These are phyloP conservation scores for Magnaporthiopsis poae DNA, from an alignment of 2,329 filamentous ascomycete genomes.

Conservation along the genomic window DNA sequence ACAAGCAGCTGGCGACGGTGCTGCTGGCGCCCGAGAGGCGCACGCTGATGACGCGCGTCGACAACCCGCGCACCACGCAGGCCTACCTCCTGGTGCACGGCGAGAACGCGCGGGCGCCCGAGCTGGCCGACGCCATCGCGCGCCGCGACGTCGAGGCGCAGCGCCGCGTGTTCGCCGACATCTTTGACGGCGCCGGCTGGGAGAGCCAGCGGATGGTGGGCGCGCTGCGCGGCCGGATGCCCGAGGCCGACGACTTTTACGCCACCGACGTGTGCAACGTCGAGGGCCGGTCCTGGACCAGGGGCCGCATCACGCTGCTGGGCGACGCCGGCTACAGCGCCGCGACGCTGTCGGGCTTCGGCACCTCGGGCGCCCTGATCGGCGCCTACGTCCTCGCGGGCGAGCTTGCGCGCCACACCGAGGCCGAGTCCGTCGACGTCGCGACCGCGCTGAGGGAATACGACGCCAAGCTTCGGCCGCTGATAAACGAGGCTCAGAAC, in stretches of 20 bases:
- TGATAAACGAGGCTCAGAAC: constrained; percentile 32
- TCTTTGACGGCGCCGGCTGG: constrained; percentile 34
- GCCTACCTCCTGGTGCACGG: constrained; percentile 26
- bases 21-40: constrained; percentile 21
- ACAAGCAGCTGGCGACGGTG: constrained; percentile 12
- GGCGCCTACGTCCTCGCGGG: constrained; percentile 49
- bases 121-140: constrained; percentile 18
- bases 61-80: constrained; percentile 26
- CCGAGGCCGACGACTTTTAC: constrained; percentile 36
- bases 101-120: constrained; percentile 13
- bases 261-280: constrained; percentile 34
- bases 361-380: constrained; percentile 37
- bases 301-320: constrained; percentile 37
- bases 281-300: constrained; percentile 31
- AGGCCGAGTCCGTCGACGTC: constrained; percentile 15
- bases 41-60: constrained; percentile 28
- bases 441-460: constrained; percentile 30
- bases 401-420: constrained; percentile 24
- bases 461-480: constrained; percentile 33
- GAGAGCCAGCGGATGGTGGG: constrained; percentile 21
- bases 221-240: constrained; percentile 30
- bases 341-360: constrained; percentile 45
- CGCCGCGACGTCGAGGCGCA: constrained; percentile 26
- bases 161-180: constrained; percentile 28
- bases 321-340: constrained; percentile 48